phyloP scores from a whole-genome alignment of 1,284 basidiomycete species.

The Puccinia novopanici region DNA sequence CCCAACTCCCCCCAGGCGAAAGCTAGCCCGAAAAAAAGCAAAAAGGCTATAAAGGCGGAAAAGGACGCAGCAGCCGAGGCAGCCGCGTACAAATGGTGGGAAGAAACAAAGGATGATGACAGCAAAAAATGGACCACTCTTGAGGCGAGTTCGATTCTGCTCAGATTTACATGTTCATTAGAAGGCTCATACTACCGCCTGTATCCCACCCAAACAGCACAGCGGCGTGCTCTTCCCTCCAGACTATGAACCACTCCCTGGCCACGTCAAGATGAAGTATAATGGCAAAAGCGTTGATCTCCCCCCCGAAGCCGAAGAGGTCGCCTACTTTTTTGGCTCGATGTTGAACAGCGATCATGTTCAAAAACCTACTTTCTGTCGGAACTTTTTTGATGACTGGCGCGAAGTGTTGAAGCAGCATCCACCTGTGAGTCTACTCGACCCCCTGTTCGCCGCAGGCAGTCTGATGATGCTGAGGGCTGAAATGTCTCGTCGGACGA shows the following conservation, averaged over 20 bases:
- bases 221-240: conserved; percentile 94
- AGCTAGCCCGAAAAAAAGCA: background rate
- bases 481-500: background rate
- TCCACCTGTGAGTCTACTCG: conserved; percentile 71
- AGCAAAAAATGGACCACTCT: conserved; percentile 52
- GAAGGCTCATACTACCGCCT: conserved; percentile 50
- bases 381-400: conserved; percentile 96
- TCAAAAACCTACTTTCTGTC: conserved; percentile 81
- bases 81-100: conserved; percentile 75
- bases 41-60: background rate
- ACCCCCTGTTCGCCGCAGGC: background rate
- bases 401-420: conserved; percentile 73
- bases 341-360: conserved; percentile 92
- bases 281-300: conserved; percentile 79
- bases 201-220: conserved; percentile 73
- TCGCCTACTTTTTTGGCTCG: conserved; percentile 93
- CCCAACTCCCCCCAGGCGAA: background rate
- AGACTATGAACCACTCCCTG: conserved; percentile 82
- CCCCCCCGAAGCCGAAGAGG: conserved; percentile 86
- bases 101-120: conserved; percentile 63
- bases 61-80: background rate
- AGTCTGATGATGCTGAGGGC: background rate
- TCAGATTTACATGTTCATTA: conserved; percentile 67
- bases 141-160: conserved; percentile 2
- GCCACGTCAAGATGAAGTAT: conserved; percentile 90